Evolutionary conservation across 169 alveolate species (phyloP).

Genomic region (Plasmodium billcollinsi): DNA sequence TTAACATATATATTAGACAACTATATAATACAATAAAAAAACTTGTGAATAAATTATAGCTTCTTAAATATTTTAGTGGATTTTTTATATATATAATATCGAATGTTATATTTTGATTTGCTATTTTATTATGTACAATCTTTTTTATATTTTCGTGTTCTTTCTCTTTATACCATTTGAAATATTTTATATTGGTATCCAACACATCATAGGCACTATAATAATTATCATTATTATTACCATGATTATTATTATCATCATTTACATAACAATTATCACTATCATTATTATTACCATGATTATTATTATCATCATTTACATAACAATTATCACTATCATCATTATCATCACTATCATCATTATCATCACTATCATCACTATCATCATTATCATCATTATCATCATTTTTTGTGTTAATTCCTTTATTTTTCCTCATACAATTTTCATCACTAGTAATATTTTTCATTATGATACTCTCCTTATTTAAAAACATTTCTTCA

Average conservation of each 20-base stretch:
- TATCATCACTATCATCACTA: too few species aligned
- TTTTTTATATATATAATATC: slow-evolving; percentile 65
- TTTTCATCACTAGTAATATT: not conserved
- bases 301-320: too few species aligned
- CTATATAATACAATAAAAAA: slow-evolving; percentile 66
- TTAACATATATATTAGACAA: slow-evolving; percentile 66
- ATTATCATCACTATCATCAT: not conserved
- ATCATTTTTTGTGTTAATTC: not conserved
- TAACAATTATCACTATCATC: not conserved
- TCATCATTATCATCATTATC: not conserved
- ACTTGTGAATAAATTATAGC: slow-evolving; percentile 59
- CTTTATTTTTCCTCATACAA: not conserved
- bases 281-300: not conserved
- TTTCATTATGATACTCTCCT: not conserved
- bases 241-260: not conserved
- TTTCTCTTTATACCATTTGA: slow-evolving; percentile 38
- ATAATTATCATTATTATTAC: not conserved
- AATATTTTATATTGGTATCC: slow-evolving; percentile 8
- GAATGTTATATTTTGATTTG: slow-evolving; percentile 35
- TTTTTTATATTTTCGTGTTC: slow-evolving; percentile 19
- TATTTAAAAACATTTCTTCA: not conserved
- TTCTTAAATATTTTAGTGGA: slow-evolving; percentile 67
- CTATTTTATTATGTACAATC: slow-evolving; percentile 28
- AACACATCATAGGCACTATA: not conserved
- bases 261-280: not conserved